Evolutionary conservation across 306 rosid species (phyloP).

Genomic region (Medicago ruthenica): DNA sequence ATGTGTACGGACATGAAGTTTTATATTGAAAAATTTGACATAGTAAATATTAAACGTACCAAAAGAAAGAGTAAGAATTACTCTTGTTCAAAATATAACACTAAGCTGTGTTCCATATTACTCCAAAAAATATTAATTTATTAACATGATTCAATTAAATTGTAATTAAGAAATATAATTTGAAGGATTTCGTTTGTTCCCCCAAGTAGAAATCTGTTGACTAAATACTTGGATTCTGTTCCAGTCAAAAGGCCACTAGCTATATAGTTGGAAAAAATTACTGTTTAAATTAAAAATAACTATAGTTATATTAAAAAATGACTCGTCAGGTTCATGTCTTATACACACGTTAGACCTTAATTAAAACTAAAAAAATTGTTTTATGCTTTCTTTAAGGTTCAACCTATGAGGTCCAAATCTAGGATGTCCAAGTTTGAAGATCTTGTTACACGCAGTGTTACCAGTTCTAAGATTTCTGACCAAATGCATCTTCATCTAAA

Average conservation of each 20-base stretch:
- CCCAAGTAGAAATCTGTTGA: constrained; percentile 93
- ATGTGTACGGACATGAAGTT: constrained; percentile 76
- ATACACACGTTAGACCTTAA: constrained; percentile 43
- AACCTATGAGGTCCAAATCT: constrained; percentile 44
- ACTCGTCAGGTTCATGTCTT: constrained; percentile 44
- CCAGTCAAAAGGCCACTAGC: constrained; percentile 74
- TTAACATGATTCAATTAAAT: constrained; percentile 44
- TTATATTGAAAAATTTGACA: constrained; percentile 53
- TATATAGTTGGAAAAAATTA: constrained; percentile 14
- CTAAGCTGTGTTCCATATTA: constrained; percentile 44
- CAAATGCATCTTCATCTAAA: constrained; percentile 43
- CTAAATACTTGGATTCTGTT: constrained; percentile 79
- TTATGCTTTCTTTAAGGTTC: constrained; percentile 37
- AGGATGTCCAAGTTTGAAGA: constrained; percentile 37
- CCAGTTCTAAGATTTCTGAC: constrained; percentile 15
- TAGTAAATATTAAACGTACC: constrained; percentile 62
- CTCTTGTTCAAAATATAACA: constrained; percentile 58
- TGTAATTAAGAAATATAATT: constrained; percentile 42
- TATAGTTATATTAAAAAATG: background rate
- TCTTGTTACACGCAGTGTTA: constrained; percentile 25
- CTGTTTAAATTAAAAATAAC: background rate
- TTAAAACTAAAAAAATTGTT: constrained; percentile 39
- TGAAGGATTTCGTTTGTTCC: constrained; percentile 62
- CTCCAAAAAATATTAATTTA: constrained; percentile 33
- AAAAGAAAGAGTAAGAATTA: constrained; percentile 54